A percentile compares a stretch with the other conserved stretches of the same genome.
Conservation (phyloP, 2,329 filamentous ascomycete species). For the Colletotrichum phormii region DNA sequence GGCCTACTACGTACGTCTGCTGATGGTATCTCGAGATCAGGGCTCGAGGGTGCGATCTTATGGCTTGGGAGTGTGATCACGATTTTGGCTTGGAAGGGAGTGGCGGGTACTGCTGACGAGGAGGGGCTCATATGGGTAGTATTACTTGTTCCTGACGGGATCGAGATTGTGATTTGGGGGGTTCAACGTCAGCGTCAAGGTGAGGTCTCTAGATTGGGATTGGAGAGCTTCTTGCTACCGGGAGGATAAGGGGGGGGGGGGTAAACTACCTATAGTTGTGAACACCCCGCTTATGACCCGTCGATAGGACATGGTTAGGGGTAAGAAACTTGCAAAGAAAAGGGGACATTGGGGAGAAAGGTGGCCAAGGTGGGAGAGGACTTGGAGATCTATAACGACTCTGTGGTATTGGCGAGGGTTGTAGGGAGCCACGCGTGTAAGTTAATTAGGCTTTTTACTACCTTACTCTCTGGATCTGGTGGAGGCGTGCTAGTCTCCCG, state of each 20-base stretch:
- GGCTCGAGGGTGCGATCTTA: too few relatives aligned
- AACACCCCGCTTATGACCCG: neutral
- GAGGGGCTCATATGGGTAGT: neutral
- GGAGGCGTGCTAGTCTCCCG: neutral
- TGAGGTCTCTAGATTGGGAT: neutral
- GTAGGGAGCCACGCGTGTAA: neutral
- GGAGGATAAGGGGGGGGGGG: too few relatives aligned
- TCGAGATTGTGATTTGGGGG: neutral
- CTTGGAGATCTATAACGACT: neutral
- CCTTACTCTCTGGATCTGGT: neutral
- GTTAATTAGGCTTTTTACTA: neutral
- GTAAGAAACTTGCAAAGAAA: neutral
- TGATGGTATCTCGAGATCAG: too few relatives aligned
- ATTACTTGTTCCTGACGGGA: neutral
- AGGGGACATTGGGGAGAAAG: neutral
- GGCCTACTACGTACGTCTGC: too few relatives aligned
- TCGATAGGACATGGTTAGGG: neutral
- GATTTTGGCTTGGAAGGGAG: too few relatives aligned
- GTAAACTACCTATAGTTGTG: neutral
- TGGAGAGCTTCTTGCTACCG: neutral
- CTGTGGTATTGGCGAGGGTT: neutral
- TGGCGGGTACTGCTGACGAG: too few relatives aligned
- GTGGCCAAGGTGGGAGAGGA: neutral
- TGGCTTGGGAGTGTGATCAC: too few relatives aligned
- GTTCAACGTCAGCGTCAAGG: neutral